Evolutionary conservation across 768 basidiomycete genomes (phyloP), one percentile per base, ranked within the genome.

Genomic region (Termitomyces sp.): DNA sequence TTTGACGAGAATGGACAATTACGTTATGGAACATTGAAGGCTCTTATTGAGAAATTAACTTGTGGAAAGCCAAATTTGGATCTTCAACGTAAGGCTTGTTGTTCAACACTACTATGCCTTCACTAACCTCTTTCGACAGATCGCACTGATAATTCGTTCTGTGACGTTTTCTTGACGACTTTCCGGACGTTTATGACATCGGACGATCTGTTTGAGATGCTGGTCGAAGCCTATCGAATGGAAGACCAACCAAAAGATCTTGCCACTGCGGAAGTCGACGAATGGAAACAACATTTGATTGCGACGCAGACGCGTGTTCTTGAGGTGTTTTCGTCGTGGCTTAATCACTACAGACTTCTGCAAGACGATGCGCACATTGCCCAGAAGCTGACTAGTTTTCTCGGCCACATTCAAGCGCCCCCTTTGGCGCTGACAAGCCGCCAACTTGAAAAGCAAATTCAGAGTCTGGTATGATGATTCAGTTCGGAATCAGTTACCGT

Each of bases 141-240:
- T 58, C 51, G 62, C 52, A 56, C 70, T 31, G 65, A 70, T 62
- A 68, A 77, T 5, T 56, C 68, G 12, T 88, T 79, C 67, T 75
- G 78, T 28, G 75, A 78, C 33, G 78, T 82, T n/a, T 95, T 96
- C 74, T 77, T 95, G 46, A 85, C 83, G 71, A 94, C 92, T 16
- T 92, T 90, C 73, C 80, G 85, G 54, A 88, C 90, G 0, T 93
- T 95, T 67, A 86, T 84, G 26, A 83, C 82, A 6, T 81, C 90
- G 2, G 80, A 84, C 42, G 73, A 78, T 42, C 70, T 95, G 2
- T 85, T 93, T 62, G 85, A 89, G 31, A 72, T 84, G 51, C 81
- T 95, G 31, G 72, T 85, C 18, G 78, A 83, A 39, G 79, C 82
- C 16, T 94, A 86, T 71, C 72, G 80, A 55, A 78, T 84, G 67